phyloP scores from a whole-genome alignment of 129 eudicot genomes.

The Calendula officinalis region DNA sequence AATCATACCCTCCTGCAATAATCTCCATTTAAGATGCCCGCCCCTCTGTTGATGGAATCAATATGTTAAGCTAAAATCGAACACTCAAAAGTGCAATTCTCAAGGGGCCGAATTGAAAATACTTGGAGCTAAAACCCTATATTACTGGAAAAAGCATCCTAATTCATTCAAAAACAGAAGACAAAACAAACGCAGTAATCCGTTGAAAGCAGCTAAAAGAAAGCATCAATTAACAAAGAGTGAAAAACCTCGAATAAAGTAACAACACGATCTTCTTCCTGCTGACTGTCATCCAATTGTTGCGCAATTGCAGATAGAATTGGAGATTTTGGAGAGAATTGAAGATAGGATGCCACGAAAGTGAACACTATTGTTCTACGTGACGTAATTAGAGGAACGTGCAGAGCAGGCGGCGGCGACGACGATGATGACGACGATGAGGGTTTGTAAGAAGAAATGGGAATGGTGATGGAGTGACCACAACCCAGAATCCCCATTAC shows the following conservation, averaged over 20 bases:
- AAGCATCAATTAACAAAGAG: conserved; percentile 7
- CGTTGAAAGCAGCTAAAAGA: not conserved
- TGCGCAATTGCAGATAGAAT: conserved; percentile 51
- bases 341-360: conserved; percentile 38
- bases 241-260: conserved; percentile 57
- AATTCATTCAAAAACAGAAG: not conserved
- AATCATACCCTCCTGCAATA: too few species aligned
- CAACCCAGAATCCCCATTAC: conserved; percentile 43
- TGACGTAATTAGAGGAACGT: conserved; percentile 29
- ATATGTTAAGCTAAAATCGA: not conserved
- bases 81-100: conserved; percentile 3
- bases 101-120: not conserved
- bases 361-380: conserved; percentile 55
- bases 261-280: conserved; percentile 67
- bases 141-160: too few species aligned
- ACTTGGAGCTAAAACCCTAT: too few species aligned
- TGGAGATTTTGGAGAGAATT: conserved; percentile 21
- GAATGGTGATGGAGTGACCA: conserved; percentile 25
- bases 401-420: conserved; percentile 8
- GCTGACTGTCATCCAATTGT: conserved; percentile 53
- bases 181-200: not conserved
- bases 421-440: conserved; percentile 28
- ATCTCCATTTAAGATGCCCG: too few species aligned
- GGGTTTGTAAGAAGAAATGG: conserved; percentile 18
- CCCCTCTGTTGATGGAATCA: too few species aligned